A percentile compares a stretch with the other conserved stretches of the same genome.
phyloP scores from a whole-genome alignment of 208 protist genomes.

The Leishmania tropica region DNA sequence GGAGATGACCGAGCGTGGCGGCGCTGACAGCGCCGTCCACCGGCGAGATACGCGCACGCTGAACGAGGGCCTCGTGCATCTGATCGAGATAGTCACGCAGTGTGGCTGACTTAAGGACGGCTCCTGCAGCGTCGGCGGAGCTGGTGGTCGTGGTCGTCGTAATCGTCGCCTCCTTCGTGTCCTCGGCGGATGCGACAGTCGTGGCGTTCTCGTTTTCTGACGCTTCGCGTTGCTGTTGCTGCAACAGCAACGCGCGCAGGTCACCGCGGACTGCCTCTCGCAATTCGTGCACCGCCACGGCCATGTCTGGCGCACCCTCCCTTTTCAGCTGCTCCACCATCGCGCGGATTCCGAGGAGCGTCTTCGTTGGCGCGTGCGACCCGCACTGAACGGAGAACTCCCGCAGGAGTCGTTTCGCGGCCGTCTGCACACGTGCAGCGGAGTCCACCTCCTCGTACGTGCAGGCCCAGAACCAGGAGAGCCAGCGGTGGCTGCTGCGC shows the following conservation, averaged over 20 bases:
- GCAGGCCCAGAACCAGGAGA: conserved; percentile 92
- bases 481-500: conserved; percentile 7
- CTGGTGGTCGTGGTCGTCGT: neutral
- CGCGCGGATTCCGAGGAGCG: conserved; percentile 95
- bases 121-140: neutral
- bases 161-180: conserved; percentile 15
- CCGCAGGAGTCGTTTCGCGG: conserved; percentile 96
- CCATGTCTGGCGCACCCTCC: neutral
- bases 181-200: neutral
- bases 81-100: conserved; percentile 47
- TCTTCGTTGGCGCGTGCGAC: conserved; percentile 95
- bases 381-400: conserved; percentile 78
- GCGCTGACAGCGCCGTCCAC: conserved; percentile 56
- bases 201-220: neutral
- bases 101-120: conserved; percentile 7
- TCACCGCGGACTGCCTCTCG: conserved; percentile 1
- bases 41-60: conserved; percentile 51
- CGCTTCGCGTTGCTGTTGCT: conserved; percentile 13
- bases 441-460: conserved; percentile 94
- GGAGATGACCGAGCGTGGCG: conserved; percentile 38
- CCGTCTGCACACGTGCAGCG: conserved; percentile 97
- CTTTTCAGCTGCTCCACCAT: conserved; percentile 94
- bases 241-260: conserved; percentile 11
- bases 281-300: neutral
- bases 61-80: conserved; percentile 37